Evolutionary conservation across 192 early-diverging fungal genomes (phyloP).

Genomic region (Oehlia diaphana): DNA sequence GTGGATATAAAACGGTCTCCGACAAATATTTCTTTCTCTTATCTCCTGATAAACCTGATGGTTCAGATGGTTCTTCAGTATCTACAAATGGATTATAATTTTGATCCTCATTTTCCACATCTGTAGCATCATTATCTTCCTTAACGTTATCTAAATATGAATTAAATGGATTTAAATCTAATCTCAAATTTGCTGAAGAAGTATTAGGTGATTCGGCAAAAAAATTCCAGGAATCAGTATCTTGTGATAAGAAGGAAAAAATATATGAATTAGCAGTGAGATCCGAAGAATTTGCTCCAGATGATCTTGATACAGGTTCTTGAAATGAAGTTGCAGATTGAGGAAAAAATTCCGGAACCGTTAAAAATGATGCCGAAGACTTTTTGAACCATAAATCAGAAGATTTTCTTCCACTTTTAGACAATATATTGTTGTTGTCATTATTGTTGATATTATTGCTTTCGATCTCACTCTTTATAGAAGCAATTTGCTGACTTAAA

Average conservation of each 20-base stretch:
- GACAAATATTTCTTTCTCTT: neutral
- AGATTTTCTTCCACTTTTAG: neutral
- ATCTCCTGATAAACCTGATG: no score
- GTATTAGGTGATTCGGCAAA: neutral
- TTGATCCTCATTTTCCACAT: neutral
- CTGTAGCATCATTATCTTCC: neutral
- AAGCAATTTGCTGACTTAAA: neutral
- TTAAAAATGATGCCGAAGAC: neutral
- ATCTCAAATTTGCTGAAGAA: neutral
- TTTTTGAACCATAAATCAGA: neutral
- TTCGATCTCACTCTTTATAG: neutral
- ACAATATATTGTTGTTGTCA: neutral
- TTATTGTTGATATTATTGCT: neutral
- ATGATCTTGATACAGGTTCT: neutral
- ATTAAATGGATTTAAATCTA: slow-evolving; percentile 3
- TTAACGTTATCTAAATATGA: neutral
- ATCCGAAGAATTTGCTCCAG: neutral
- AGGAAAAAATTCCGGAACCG: neutral
- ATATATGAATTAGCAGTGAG: neutral
- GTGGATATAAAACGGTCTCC: neutral
- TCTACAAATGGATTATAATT: neutral
- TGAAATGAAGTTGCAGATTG: neutral
- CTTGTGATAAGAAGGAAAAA: neutral
- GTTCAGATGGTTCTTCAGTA: neutral
- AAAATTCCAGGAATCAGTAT: neutral